Evolutionary conservation across 2,329 filamentous ascomycete genomes (phyloP), one percentile per base, ranked within the genome.

Genomic region (Calonectria crousiana): DNA sequence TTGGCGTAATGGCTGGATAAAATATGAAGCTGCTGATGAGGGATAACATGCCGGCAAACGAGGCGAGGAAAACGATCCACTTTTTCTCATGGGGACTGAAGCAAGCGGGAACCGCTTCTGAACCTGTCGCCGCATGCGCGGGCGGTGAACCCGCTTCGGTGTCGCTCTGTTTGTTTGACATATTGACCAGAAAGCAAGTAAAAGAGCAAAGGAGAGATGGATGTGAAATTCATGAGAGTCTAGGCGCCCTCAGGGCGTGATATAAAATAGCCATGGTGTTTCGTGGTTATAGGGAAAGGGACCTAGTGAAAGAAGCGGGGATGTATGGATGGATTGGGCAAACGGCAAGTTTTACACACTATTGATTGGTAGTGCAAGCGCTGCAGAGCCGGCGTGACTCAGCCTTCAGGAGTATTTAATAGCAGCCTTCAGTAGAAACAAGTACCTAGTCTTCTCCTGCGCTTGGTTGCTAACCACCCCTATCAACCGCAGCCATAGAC

Each of bases 11-110:
- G 11, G 60, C 60, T 16, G 60, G 60, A 26, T 64, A 64, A 47
- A 44, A 64, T 20, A 64, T 64, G 60, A 44, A 64, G 20, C 60
- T 64, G 60, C 60, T 64, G 13, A 64, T 28, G 20, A 38, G 36
- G 16, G 60, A 64, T 14, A 64, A 10, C 60, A 64, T 64, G 6
- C 36, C 38, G 6, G 60, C 13, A 26, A 64, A 64, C 3, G 60
- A 64, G 18, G 60, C 36, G 16, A 64, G 36, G 28, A 64, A 47
- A 10, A 30, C 1, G 60, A 64, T 64, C 38, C 60, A 64, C 20
- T 47, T 64, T 64, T 36, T 64, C 41, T 64, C 23, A 41, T 38
- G 23, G 32, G 56, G 56, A 26, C 34, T 60, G 56, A 60, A 60
- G 6, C 32, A 13, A 18, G 20, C 5, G 14, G 56, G 36, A 38